These are phyloP conservation scores for Neltuma alba DNA, from an alignment of 306 rosid genomes.

Conservation along the genomic window DNA sequence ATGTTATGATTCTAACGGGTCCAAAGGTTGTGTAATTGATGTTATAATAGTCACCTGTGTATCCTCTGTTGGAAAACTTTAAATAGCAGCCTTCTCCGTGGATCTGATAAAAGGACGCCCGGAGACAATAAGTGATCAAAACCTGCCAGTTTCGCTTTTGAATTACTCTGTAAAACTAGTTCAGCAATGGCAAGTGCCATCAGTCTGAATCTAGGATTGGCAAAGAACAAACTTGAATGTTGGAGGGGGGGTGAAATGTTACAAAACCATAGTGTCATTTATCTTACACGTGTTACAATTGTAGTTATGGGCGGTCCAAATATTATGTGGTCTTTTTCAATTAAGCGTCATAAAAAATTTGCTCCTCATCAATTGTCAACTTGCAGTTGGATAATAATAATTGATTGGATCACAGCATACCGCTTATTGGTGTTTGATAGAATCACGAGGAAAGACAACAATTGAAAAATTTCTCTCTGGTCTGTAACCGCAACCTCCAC, in stretches of 20 bases:
- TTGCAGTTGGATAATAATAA: background rate
- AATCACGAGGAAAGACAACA: background rate
- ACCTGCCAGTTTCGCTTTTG: conserved; percentile 28
- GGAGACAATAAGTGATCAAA: conserved; percentile 29
- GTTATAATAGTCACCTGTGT: background rate
- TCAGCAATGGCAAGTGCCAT: background rate
- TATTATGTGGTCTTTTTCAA: background rate
- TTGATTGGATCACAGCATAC: background rate
- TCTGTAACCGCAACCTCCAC: background rate
- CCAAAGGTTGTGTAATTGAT: background rate
- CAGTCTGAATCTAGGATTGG: background rate
- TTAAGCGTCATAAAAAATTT: background rate
- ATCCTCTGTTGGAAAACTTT: conserved; percentile 9
- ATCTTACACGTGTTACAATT: background rate
- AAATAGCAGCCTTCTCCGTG: conserved; percentile 12
- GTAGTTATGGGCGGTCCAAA: background rate
- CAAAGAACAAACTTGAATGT: background rate
- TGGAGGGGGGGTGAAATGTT: background rate
- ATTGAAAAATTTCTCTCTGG: background rate
- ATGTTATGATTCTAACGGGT: background rate
- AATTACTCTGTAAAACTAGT: background rate
- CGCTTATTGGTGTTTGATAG: background rate
- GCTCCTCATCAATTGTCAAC: background rate
- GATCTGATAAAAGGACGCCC: conserved; percentile 14
- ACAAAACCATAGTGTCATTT: background rate